phyloP scores from a whole-genome alignment of 1,139 yeast genomes.

The Zygoascus hellenicus region DNA sequence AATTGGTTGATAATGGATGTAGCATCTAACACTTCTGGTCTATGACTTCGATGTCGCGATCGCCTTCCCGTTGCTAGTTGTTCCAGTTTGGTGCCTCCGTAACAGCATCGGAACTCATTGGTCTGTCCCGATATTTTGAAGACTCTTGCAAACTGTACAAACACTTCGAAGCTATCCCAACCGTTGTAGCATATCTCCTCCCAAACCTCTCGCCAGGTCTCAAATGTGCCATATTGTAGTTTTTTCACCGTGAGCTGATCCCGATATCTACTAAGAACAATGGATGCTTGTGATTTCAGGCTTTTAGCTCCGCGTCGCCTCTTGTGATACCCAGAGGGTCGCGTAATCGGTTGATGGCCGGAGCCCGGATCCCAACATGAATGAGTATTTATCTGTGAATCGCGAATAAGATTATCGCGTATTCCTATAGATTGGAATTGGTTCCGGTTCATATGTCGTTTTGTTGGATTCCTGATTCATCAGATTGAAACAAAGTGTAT shows the following conservation, averaged over 20 bases:
- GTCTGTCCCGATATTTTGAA: slow-evolving; percentile 16
- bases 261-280: neutral
- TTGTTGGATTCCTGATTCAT: too few species aligned
- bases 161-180: slow-evolving; percentile 24
- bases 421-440: too few species aligned
- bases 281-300: too few species aligned
- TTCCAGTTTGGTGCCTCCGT: neutral
- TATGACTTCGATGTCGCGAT: neutral
- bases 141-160: slow-evolving; percentile 20
- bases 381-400: too few species aligned
- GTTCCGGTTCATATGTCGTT: too few species aligned
- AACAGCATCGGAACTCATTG: slow-evolving; percentile 8
- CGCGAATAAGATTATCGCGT: too few species aligned
- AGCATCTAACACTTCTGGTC: neutral
- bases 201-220: slow-evolving; percentile 27
- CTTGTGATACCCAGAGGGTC: too few species aligned
- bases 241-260: slow-evolving; percentile 13
- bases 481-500: too few species aligned
- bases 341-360: too few species aligned
- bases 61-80: neutral
- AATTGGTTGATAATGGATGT: neutral
- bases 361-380: too few species aligned
- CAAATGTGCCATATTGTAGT: slow-evolving; percentile 18
- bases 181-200: slow-evolving; percentile 20
- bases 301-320: too few species aligned